Evolutionary conservation across 148 eudicot species (phyloP), one percentile per base, ranked within the genome.

Genomic region (Vaccinium darrowii): DNA sequence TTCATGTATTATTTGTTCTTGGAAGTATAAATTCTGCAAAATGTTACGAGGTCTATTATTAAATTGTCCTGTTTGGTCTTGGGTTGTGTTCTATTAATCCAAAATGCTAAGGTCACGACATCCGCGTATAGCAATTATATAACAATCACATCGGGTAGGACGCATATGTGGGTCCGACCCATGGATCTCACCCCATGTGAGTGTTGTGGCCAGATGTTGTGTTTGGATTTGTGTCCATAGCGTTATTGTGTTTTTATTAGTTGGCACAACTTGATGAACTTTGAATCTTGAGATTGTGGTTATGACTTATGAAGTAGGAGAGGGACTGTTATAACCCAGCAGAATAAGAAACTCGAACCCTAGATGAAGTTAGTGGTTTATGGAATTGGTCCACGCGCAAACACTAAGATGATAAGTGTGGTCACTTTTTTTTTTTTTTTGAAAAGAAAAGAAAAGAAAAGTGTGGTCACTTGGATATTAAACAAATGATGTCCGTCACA

Each of bases 401-500:
- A 25, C 72, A 10, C 72, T 9, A 65, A 3, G 9, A 65, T 25
- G 72, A 62, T 65, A 25, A 0, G 14, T 23, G 36, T 25, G 13
- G 33, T 65, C 14, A 23, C 33, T 9, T 11, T 36, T 36, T 36
- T 36, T 33, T 33, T 33, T 36, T 11, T 81, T 19, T 80, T 80
- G 36, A 33, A 36, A 36, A 36, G 39, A 36, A 36, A 36, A 36
- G 39, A 36, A 36, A 36, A 36, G 39, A 36, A 2, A 36, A 36
- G 39, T 36, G 39, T 36, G 39, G 39, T 36, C 39, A 36, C 39
- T 36, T 36, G 39, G 39, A 36, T 36, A 36, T 36, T 36, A 36
- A 36, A 36, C 39, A 36, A 36, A 36, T 36, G 39, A 36, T 36
- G 84, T 39, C 91, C 88, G 14, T 90, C 85, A 18, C 83, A 83